Evolutionary conservation across 2,329 filamentous ascomycete genomes (phyloP).

Genomic region (Xylariaceae sp.): DNA sequence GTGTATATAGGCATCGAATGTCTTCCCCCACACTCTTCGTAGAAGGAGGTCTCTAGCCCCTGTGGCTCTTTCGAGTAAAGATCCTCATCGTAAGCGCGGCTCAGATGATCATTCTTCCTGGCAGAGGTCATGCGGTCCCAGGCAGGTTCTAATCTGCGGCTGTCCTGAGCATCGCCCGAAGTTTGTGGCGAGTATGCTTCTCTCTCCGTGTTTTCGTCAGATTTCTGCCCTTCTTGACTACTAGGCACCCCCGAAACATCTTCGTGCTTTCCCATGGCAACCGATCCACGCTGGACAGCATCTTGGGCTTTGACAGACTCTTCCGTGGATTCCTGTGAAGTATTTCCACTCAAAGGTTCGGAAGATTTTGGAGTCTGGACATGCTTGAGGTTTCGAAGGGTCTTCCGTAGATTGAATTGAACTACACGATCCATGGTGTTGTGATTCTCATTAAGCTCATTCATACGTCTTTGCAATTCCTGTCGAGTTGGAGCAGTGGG

Average conservation of each 20-base stretch:
- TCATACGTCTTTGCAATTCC: conserved; percentile 31
- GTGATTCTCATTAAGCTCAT: conserved; percentile 26
- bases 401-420: conserved; percentile 22
- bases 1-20: conserved; percentile 34
- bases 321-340: conserved; percentile 47
- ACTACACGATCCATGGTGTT: conserved; percentile 31
- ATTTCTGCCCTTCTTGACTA: conserved; percentile 15
- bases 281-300: background rate
- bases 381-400: conserved; percentile 22
- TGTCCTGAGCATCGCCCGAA: conserved; percentile 24
- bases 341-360: conserved; percentile 41
- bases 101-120: background rate
- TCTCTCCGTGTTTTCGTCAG: conserved; percentile 24
- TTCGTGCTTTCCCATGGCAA: background rate
- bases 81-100: conserved; percentile 25
- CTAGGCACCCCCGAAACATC: conserved; percentile 1
- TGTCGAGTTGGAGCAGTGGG: conserved; percentile 22
- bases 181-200: conserved; percentile 27
- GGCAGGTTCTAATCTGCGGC: conserved; percentile 19
- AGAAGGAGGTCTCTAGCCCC: conserved; percentile 45
- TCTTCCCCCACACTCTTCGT: conserved; percentile 38
- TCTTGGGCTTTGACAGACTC: conserved; percentile 44
- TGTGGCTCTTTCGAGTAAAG: conserved; percentile 42
- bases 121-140: conserved; percentile 10
- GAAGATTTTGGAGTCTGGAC: conserved; percentile 21